Evolutionary conservation across 306 rosid species (phyloP).

Genomic region (Cicer judaicum): DNA sequence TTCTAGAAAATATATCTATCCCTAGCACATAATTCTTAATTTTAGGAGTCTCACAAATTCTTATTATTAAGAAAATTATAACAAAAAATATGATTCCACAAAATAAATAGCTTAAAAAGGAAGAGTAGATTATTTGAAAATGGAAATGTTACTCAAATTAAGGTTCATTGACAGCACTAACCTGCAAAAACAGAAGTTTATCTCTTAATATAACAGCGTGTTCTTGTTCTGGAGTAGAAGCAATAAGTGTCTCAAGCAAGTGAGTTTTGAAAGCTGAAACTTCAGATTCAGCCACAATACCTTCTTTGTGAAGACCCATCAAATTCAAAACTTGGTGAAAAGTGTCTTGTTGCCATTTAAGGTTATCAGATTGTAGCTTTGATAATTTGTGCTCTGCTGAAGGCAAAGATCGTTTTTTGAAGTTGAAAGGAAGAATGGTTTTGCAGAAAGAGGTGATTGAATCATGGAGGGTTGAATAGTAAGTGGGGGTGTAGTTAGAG

Average conservation of each 20-base stretch:
- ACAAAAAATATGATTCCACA: too few relatives aligned
- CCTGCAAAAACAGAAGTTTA: constrained; percentile 86
- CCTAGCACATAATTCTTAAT: too few relatives aligned
- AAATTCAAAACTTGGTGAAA: constrained; percentile 84
- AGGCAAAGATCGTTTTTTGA: constrained; percentile 68
- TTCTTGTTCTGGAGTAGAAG: constrained; percentile 71
- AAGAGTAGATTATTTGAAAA: background rate
- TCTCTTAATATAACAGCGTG: constrained; percentile 72
- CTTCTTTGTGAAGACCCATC: constrained; percentile 95
- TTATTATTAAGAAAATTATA: too few relatives aligned
- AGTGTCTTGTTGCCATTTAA: constrained; percentile 97
- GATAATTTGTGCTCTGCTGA: constrained; percentile 60
- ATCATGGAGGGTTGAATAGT: constrained; percentile 90
- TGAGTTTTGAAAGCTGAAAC: constrained; percentile 71
- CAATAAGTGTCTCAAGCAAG: constrained; percentile 80
- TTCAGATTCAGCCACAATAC: constrained; percentile 70
- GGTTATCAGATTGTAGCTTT: constrained; percentile 80
- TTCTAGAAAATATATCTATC: too few relatives aligned
- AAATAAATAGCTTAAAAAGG: too few relatives aligned
- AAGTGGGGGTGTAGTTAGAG: constrained; percentile 79
- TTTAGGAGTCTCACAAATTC: too few relatives aligned
- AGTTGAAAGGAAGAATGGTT: constrained; percentile 79
- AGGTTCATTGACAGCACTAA: constrained; percentile 24
- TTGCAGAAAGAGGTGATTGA: constrained; percentile 84
- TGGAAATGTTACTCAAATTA: background rate